Evolutionary conservation across 2,329 filamentous ascomycete genomes (phyloP).

Genomic region (Monosporascus sp.): DNA sequence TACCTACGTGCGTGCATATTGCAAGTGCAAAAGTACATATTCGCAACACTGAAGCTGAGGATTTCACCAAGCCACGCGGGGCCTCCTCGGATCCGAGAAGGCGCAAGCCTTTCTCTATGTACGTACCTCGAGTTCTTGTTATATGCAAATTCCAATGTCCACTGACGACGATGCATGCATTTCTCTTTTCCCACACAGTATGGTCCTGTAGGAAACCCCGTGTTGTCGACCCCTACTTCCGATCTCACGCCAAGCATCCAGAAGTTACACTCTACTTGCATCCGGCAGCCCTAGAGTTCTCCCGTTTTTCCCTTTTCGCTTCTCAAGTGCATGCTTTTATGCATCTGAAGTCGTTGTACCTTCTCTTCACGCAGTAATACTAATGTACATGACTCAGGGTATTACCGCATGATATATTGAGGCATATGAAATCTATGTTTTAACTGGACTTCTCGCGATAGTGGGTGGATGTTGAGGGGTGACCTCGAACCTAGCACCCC

Average conservation of each 20-base stretch:
- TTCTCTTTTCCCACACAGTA: neutral
- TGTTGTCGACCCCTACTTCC: neutral
- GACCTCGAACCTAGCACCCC: no score
- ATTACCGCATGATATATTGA: neutral
- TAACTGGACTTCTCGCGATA: neutral
- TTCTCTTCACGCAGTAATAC: neutral
- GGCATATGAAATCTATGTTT: neutral
- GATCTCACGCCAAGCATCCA: neutral
- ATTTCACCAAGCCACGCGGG: neutral
- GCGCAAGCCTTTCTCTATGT: no score
- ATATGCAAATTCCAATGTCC: neutral
- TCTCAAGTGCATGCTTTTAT: neutral
- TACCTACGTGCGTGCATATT: no score
- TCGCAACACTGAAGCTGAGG: no score
- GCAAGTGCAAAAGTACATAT: no score
- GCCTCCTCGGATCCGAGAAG: neutral
- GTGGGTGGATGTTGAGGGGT: no score
- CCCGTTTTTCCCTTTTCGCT: neutral
- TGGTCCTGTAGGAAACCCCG: neutral
- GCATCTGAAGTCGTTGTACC: neutral
- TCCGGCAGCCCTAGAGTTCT: neutral
- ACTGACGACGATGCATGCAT: neutral
- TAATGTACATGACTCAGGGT: neutral
- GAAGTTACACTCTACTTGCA: neutral
- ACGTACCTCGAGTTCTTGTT: no score